Conservation (phyloP, 805 yeast genomes). For the Wickerhamiella domercqiae region DNA sequence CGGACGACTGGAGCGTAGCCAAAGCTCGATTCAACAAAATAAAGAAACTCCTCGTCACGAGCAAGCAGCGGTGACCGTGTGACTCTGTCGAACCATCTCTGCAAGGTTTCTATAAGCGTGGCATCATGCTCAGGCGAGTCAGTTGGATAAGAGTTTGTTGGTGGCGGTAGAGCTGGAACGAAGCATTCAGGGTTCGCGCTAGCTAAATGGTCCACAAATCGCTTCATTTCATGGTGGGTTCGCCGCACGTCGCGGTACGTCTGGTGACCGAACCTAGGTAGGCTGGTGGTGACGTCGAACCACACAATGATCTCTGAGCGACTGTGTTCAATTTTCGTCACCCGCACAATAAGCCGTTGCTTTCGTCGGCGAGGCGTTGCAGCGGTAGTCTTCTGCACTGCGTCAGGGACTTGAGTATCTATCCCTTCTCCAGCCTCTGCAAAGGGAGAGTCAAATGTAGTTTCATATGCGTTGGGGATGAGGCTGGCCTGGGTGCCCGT, state of each 20-base stretch:
- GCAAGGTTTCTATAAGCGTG: slow-evolving; percentile 44
- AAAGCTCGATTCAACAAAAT: slow-evolving; percentile 67
- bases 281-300: slow-evolving; percentile 51
- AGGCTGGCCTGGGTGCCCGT: neutral
- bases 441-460: neutral
- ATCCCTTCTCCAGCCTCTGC: neutral
- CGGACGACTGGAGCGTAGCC: slow-evolving; percentile 48
- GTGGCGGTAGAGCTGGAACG: slow-evolving; percentile 72
- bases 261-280: slow-evolving; percentile 62
- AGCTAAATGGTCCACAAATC: slow-evolving; percentile 61
- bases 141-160: slow-evolving; percentile 65
- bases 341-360: slow-evolving; percentile 36
- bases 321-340: slow-evolving; percentile 56
- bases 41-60: slow-evolving; percentile 75
- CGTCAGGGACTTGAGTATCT: neutral
- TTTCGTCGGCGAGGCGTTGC: slow-evolving; percentile 14
- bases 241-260: slow-evolving; percentile 62
- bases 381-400: neutral
- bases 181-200: slow-evolving; percentile 82
- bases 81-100: slow-evolving; percentile 74
- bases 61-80: slow-evolving; percentile 62
- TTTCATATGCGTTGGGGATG: neutral
- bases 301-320: slow-evolving; percentile 63
- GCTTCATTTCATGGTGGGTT: slow-evolving; percentile 60
- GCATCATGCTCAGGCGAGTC: slow-evolving; percentile 67